Evolutionary conservation across 2,329 filamentous ascomycete genomes (phyloP), one percentile per base, ranked within the genome.

Genomic region (Ophiostoma populinum): DNA sequence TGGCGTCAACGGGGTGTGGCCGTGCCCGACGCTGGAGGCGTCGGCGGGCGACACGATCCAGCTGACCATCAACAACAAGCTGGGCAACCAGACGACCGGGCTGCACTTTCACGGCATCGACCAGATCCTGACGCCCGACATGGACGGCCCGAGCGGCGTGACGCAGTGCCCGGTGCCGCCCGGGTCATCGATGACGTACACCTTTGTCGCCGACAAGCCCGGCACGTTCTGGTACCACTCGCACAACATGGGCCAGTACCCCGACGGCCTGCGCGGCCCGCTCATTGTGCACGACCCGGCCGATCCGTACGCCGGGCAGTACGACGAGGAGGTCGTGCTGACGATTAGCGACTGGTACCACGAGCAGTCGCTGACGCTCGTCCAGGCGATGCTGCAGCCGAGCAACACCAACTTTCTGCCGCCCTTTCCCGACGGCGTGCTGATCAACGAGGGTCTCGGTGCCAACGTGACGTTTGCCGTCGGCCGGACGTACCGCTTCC

Each of bases 211-310:
- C 11, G 54, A 63, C n/a, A n/a, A n/a, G n/a, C 48, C 58, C 3
- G 62, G 62, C 6, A 64, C 61, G 4, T 65, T 54, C 36, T 65
- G 61, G 62, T 65, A 76, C 43, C 75, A 80, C 51, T 74, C 69
- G 1, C 75, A 79, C 49, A 60, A 65, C 37, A 63, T 64, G 53
- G 70, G 64, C 2, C 72, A 77, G 46, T 79, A 77, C 44, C 70
- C 73, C 0, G 74, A 79, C 48, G 74, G 74, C n/a, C 57, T 77
- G 29, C 67, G 73, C 13, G 71, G 69, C 2, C 55, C 69, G 0
- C 46, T 79, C 27, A 67, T 78, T 37, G 59, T 78, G 10, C 62
- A 72, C 34, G 71, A 77, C 44, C 61, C 61, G 0, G 49, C 61
- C 0, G 57, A 67, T 19, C 69, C 69, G 1, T 72, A 67, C 45